These are phyloP conservation scores for Alternaria gaisen DNA, from an alignment of 2,329 filamentous ascomycete species.

Conservation along the genomic window DNA sequence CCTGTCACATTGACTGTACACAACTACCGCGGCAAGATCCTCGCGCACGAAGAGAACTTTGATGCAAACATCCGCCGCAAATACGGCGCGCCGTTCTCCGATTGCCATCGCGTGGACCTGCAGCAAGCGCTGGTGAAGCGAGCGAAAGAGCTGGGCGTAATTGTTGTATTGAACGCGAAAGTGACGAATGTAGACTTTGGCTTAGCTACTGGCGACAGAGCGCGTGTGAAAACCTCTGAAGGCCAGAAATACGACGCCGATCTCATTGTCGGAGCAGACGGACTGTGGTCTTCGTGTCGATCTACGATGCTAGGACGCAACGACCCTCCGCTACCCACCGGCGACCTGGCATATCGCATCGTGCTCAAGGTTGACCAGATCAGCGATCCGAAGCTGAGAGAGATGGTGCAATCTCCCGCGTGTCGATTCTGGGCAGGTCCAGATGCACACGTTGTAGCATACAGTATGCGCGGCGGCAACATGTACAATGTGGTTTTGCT, in stretches of 20 bases:
- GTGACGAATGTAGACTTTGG: conserved; percentile 60
- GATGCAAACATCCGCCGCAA: conserved; percentile 61
- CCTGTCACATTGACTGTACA: conserved; percentile 62
- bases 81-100: conserved; percentile 66
- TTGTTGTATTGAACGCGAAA: conserved; percentile 59
- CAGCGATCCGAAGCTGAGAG: conserved; percentile 59
- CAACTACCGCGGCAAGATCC: conserved; percentile 60
- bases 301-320: conserved; percentile 40
- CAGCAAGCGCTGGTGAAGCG: conserved; percentile 63
- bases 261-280: conserved; percentile 70
- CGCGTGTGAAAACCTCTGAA: conserved; percentile 52
- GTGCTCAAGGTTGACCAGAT: conserved; percentile 64
- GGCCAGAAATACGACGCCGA: conserved; percentile 60
- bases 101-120: conserved; percentile 70
- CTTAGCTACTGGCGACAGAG: conserved; percentile 37
- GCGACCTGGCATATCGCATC: conserved; percentile 72
- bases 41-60: conserved; percentile 63
- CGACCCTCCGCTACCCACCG: conserved; percentile 58
- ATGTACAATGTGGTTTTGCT: conserved; percentile 74
- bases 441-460: conserved; percentile 68
- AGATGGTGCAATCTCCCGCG: conserved; percentile 62
- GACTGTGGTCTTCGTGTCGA: conserved; percentile 68
- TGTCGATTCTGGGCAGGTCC: conserved; percentile 72
- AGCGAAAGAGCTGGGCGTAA: conserved; percentile 63
- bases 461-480: conserved; percentile 66